A percentile compares a stretch with the other conserved stretches of the same genome.
Evolutionary conservation across 2,329 filamentous ascomycete genomes (phyloP).

Genomic region (Fusarium pseudocircinatum): DNA sequence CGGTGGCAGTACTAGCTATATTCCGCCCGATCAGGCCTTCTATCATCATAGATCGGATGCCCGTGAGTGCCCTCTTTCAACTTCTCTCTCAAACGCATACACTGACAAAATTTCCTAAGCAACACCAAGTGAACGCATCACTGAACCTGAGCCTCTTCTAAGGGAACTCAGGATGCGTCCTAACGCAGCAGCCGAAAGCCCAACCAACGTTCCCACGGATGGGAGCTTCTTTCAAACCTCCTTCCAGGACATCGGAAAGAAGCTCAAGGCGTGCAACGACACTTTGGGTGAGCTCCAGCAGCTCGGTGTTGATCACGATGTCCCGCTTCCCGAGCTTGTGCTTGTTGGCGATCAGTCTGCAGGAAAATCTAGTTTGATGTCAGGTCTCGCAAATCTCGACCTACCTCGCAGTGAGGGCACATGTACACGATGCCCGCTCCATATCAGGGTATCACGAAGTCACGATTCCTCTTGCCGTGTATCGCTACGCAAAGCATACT

Average conservation of each 20-base stretch:
- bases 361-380: constrained; percentile 78
- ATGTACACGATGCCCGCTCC: constrained; percentile 83
- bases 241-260: constrained; percentile 66
- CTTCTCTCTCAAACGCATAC: background rate
- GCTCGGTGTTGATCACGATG: constrained; percentile 76
- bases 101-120: constrained; percentile 42
- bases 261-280: constrained; percentile 72
- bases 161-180: constrained; percentile 49
- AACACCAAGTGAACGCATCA: constrained; percentile 49
- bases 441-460: constrained; percentile 74
- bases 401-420: constrained; percentile 76
- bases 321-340: constrained; percentile 80
- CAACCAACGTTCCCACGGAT: constrained; percentile 44
- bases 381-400: constrained; percentile 73
- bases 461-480: constrained; percentile 75
- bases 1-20: constrained; percentile 23
- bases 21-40: constrained; percentile 37
- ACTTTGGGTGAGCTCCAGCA: constrained; percentile 74
- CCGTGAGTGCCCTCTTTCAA: constrained; percentile 45
- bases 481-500: constrained; percentile 72
- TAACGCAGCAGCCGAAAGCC: constrained; percentile 36
- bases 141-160: constrained; percentile 51
- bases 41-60: constrained; percentile 50
- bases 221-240: constrained; percentile 54
- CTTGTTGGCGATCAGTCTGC: constrained; percentile 87